phyloP scores from a whole-genome alignment of 176 grass and related monocot genomes.

The Elaeis guineensis region DNA sequence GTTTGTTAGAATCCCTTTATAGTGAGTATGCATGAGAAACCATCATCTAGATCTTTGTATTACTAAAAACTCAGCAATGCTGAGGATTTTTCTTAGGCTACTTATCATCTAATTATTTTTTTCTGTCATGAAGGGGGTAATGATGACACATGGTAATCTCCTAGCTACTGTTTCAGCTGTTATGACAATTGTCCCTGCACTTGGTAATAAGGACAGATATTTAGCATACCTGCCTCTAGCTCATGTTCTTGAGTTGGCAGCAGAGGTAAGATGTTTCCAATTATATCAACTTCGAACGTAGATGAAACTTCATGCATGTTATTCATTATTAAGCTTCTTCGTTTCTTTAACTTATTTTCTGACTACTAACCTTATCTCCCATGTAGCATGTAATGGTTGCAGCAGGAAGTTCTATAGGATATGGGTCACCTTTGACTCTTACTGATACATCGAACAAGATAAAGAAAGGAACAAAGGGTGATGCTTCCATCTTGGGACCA shows the following conservation, averaged over 20 bases:
- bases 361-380: conserved; percentile 4
- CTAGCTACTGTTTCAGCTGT: conserved; percentile 77
- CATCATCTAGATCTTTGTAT: too few species aligned
- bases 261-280: conserved; percentile 48
- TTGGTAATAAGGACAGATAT: conserved; percentile 85
- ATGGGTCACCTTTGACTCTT: conserved; percentile 84
- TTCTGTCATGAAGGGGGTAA: conserved; percentile 51
- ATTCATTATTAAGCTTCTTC: neutral
- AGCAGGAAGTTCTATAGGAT: conserved; percentile 73
- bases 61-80: too few species aligned
- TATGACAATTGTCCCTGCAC: conserved; percentile 70
- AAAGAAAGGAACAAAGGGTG: conserved; percentile 77
- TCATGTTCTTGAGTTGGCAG: conserved; percentile 92
- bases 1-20: too few species aligned
- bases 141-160: conserved; percentile 93
- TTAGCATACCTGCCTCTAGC: conserved; percentile 89
- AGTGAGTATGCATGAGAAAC: too few species aligned
- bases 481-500: conserved; percentile 67
- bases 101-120: conserved; percentile 14
- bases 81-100: too few species aligned
- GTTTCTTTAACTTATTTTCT: conserved; percentile 1
- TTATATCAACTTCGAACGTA: neutral
- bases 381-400: conserved; percentile 66
- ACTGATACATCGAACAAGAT: conserved; percentile 96
- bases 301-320: neutral